These are phyloP conservation scores for Aaosphaeria arxii DNA, from an alignment of 2,329 filamentous ascomycete genomes.

Conservation along the genomic window DNA sequence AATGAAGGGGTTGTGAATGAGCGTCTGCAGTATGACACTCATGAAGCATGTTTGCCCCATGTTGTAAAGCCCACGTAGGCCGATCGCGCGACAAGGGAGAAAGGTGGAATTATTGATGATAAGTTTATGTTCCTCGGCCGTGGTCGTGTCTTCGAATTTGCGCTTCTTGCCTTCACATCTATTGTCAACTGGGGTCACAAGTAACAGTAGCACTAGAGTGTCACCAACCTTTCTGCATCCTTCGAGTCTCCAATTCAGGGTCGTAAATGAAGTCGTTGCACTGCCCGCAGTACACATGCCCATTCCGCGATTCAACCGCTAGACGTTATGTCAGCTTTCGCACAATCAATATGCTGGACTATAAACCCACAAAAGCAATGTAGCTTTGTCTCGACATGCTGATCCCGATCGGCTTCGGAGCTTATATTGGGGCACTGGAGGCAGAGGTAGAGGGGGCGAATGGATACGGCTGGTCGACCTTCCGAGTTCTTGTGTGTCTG, in stretches of 20 bases:
- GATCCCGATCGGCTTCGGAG: conserved; percentile 61
- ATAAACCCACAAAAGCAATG: conserved; percentile 67
- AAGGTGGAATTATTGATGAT: conserved; percentile 75
- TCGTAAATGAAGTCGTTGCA: conserved; percentile 84
- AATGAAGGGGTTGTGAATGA: conserved; percentile 90
- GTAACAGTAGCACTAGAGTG: background rate
- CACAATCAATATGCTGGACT: conserved; percentile 1
- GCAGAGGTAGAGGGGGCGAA: conserved; percentile 56
- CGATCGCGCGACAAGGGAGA: conserved; percentile 80
- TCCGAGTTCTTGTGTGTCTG: conserved; percentile 60
- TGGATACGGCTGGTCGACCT: conserved; percentile 54
- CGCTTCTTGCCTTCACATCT: conserved; percentile 59
- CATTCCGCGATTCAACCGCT: conserved; percentile 77
- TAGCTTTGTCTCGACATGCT: conserved; percentile 66
- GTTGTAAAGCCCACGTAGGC: conserved; percentile 90
- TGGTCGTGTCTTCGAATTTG: conserved; percentile 67
- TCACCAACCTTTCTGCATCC: conserved; percentile 63
- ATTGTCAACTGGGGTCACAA: background rate
- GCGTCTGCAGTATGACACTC: conserved; percentile 89
- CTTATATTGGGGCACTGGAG: conserved; percentile 66
- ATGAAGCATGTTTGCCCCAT: conserved; percentile 99
- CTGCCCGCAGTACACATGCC: conserved; percentile 74
- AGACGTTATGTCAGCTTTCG: conserved; percentile 16
- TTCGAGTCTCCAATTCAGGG: conserved; percentile 72
- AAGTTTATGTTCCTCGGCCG: conserved; percentile 67